phyloP scores from a whole-genome alignment of 1,139 yeast species.

The Debaryomyces udenii region DNA sequence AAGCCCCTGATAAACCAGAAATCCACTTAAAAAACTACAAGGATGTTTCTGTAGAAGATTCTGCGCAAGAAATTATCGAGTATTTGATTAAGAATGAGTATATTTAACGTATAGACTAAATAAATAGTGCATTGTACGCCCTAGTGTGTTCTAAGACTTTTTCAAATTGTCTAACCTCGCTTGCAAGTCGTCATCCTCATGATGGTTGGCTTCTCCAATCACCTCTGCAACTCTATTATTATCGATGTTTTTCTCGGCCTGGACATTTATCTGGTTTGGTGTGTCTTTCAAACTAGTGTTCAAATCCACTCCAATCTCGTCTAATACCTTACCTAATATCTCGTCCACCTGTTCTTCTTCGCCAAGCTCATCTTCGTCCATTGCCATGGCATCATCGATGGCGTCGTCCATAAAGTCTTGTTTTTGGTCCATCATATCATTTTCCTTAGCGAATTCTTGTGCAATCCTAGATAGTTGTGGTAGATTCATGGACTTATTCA shows the following conservation, averaged over 20 bases:
- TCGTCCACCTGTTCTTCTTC: slow-evolving; percentile 89
- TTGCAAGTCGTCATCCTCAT: slow-evolving; percentile 82
- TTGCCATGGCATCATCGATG: slow-evolving; percentile 92
- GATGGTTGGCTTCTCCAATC: slow-evolving; percentile 38
- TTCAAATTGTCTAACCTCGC: slow-evolving; percentile 85
- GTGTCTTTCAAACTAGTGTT: slow-evolving; percentile 68
- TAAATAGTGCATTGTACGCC: background rate
- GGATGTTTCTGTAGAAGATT: slow-evolving; percentile 72
- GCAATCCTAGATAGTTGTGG: slow-evolving; percentile 89
- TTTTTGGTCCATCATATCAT: slow-evolving; percentile 96
- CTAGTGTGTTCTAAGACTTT: slow-evolving; percentile 29
- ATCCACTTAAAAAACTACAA: slow-evolving; percentile 74
- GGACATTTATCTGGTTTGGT: slow-evolving; percentile 54
- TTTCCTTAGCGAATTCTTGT: slow-evolving; percentile 92
- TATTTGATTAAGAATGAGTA: slow-evolving; percentile 64
- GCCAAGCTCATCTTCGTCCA: slow-evolving; percentile 61
- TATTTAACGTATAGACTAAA: slow-evolving; percentile 26
- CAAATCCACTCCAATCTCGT: slow-evolving; percentile 92
- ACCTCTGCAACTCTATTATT: slow-evolving; percentile 53
- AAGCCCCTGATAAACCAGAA: slow-evolving; percentile 85
- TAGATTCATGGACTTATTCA: slow-evolving; percentile 88
- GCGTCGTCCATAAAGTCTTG: slow-evolving; percentile 99
- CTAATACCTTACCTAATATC: slow-evolving; percentile 86
- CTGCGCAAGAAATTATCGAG: slow-evolving; percentile 71
- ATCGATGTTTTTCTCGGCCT: slow-evolving; percentile 29